Conservation (phyloP, 2,329 filamentous ascomycete species). For the Curvularia lunata region DNA sequence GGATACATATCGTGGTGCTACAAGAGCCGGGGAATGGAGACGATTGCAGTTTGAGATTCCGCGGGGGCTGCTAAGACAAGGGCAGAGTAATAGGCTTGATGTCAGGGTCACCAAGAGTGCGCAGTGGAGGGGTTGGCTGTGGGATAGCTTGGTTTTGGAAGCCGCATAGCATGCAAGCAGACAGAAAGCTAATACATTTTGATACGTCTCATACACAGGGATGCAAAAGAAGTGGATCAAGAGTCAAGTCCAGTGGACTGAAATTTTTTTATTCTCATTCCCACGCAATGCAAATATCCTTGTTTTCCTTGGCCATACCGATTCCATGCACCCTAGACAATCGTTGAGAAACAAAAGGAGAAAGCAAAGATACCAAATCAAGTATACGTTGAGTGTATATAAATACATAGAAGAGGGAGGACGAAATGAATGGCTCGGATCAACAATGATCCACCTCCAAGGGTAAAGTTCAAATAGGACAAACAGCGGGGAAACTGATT, state of each 20-base stretch:
- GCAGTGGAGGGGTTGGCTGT: slow-evolving; percentile 52
- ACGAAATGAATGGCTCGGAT: slow-evolving; percentile 13
- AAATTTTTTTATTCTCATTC: background rate
- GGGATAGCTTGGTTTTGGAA: slow-evolving; percentile 52
- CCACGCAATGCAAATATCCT: slow-evolving; percentile 8
- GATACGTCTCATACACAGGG: background rate
- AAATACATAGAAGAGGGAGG: slow-evolving; percentile 16
- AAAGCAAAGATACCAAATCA: slow-evolving; percentile 5
- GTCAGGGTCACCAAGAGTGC: slow-evolving; percentile 47
- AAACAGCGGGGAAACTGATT: slow-evolving; percentile 2
- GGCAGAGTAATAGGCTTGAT: slow-evolving; percentile 50
- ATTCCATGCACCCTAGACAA: slow-evolving; percentile 14
- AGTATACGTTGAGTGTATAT: slow-evolving; percentile 10
- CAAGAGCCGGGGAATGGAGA: slow-evolving; percentile 57
- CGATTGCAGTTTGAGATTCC: slow-evolving; percentile 52
- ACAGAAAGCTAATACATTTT: background rate
- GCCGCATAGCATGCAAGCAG: slow-evolving; percentile 24
- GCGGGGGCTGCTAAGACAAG: slow-evolving; percentile 38
- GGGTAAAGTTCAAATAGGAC: background rate
- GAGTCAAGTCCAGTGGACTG: background rate
- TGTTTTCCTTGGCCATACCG: slow-evolving; percentile 9
- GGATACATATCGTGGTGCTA: slow-evolving; percentile 57
- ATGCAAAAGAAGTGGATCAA: background rate
- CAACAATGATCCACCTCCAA: slow-evolving; percentile 12
- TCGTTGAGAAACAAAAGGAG: slow-evolving; percentile 4